These are phyloP conservation scores for Xanthoparmelia taractica DNA, from an alignment of 495 filamentous ascomycete genomes.

Conservation along the genomic window DNA sequence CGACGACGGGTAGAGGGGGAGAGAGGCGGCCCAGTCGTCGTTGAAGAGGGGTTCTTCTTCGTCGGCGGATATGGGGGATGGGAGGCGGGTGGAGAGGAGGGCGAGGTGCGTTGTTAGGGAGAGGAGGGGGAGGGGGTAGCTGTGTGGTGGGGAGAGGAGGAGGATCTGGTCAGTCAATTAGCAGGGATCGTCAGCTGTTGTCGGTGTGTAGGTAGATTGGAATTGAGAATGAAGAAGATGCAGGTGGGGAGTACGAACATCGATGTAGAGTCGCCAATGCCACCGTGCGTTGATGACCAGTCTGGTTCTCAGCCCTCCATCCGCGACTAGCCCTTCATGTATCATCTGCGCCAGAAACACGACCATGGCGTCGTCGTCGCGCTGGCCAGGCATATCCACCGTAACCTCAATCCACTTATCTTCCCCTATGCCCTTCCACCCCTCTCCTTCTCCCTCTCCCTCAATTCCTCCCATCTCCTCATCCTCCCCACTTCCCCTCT, in stretches of 20 bases:
- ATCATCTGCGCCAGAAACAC: conserved; percentile 83
- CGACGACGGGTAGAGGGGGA: conserved; percentile 74
- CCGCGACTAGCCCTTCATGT: conserved; percentile 76
- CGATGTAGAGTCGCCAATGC: conserved; percentile 94
- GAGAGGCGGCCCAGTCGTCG: conserved; percentile 88
- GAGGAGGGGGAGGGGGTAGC: conserved; percentile 82
- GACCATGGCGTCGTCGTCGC: conserved; percentile 86
- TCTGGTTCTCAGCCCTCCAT: conserved; percentile 58
- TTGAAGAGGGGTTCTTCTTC: conserved; percentile 97
- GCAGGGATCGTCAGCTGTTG: not conserved
- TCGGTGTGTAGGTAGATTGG: conserved; percentile 1
- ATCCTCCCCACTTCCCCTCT: conserved; percentile 28
- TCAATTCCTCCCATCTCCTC: conserved; percentile 28
- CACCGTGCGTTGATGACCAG: conserved; percentile 79
- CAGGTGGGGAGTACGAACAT: conserved; percentile 54
- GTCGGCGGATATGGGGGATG: conserved; percentile 68
- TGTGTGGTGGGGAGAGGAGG: conserved; percentile 77
- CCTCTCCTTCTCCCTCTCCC: conserved; percentile 27
- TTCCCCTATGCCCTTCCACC: conserved; percentile 29
- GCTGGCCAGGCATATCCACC: conserved; percentile 29
- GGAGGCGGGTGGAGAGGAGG: conserved; percentile 80
- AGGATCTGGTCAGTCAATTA: conserved; percentile 55
- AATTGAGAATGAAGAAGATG: conserved; percentile 10
- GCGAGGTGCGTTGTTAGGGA: conserved; percentile 92
- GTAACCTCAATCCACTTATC: conserved; percentile 31